A percentile compares a stretch with the other conserved stretches of the same genome.
These are phyloP conservation scores for Silene uniflora DNA, from an alignment of 148 eudicot species.

Conservation along the genomic window DNA sequence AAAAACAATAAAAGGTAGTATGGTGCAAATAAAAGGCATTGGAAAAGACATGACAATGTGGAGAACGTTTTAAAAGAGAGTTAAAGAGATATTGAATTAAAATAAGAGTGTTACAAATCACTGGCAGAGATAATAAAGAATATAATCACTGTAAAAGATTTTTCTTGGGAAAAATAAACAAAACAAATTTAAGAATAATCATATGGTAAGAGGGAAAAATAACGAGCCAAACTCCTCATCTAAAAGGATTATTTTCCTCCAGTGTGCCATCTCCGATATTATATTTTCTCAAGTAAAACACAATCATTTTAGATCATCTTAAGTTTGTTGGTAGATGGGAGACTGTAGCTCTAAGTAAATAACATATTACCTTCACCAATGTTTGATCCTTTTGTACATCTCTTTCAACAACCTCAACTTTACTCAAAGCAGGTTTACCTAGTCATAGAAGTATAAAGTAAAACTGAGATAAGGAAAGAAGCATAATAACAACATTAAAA, in stretches of 20 bases:
- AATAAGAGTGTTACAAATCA: too few relatives aligned
- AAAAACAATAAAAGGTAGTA: neutral
- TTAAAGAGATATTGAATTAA: too few relatives aligned
- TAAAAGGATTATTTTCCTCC: neutral
- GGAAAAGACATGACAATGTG: neutral
- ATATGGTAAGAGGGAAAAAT: too few relatives aligned
- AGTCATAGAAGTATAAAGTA: constrained; percentile 1
- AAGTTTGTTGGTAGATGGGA: neutral
- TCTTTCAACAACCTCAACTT: constrained; percentile 70
- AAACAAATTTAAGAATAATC: neutral
- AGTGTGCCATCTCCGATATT: neutral
- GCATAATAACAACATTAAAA: neutral
- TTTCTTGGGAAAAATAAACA: too few relatives aligned
- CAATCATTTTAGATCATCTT: neutral
- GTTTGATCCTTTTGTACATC: constrained; percentile 48
- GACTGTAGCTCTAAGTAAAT: neutral
- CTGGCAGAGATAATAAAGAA: too few relatives aligned
- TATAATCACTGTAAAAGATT: too few relatives aligned
- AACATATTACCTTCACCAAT: constrained; percentile 61
- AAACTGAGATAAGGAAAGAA: constrained; percentile 5
- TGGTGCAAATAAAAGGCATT: neutral
- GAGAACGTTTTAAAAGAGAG: neutral
- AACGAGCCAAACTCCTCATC: too few relatives aligned
- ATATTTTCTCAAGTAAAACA: neutral
- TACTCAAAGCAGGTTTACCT: constrained; percentile 96